Conservation (phyloP, 75 land plant species). For the Azolla pinnata region DNA sequence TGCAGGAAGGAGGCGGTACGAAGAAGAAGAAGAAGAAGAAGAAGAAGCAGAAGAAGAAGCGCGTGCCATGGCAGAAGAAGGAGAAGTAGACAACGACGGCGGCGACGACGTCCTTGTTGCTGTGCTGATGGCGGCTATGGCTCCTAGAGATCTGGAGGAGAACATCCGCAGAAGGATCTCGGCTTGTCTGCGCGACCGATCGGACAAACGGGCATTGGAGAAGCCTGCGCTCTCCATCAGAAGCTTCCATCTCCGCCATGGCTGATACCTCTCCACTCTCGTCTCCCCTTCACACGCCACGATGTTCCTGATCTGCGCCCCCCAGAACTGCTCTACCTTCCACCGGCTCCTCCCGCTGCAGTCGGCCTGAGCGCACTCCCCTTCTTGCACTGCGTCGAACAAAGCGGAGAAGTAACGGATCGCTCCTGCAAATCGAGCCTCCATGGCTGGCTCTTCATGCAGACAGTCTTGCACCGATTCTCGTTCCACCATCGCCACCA, state of each 20-base stretch:
- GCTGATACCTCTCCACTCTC: conserved; percentile 65
- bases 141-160: conserved; percentile 25
- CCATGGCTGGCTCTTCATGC: conserved; percentile 37
- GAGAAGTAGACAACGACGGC: too few relatives aligned
- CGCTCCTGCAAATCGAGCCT: conserved; percentile 48
- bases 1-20: conserved; percentile 15
- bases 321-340: conserved; percentile 57
- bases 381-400: conserved; percentile 55
- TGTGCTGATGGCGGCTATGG: too few relatives aligned
- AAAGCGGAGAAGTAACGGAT: conserved; percentile 67
- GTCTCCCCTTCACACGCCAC: conserved; percentile 68
- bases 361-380: conserved; percentile 33
- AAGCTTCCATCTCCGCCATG: conserved; percentile 44
- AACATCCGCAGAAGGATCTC: conserved; percentile 68
- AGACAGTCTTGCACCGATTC: conserved; percentile 67
- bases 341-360: conserved; percentile 43
- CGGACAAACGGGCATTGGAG: conserved; percentile 21
- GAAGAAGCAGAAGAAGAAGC: background rate
- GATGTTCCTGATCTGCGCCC: conserved; percentile 63
- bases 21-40: too few relatives aligned
- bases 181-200: conserved; percentile 50
- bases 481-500: conserved; percentile 70
- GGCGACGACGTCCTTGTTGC: too few relatives aligned
- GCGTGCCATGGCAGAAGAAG: too few relatives aligned
- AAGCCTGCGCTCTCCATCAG: conserved; percentile 59